Evolutionary conservation across 1,284 basidiomycete species (phyloP).

Genomic region (Cryptococcus jaspeensis): DNA sequence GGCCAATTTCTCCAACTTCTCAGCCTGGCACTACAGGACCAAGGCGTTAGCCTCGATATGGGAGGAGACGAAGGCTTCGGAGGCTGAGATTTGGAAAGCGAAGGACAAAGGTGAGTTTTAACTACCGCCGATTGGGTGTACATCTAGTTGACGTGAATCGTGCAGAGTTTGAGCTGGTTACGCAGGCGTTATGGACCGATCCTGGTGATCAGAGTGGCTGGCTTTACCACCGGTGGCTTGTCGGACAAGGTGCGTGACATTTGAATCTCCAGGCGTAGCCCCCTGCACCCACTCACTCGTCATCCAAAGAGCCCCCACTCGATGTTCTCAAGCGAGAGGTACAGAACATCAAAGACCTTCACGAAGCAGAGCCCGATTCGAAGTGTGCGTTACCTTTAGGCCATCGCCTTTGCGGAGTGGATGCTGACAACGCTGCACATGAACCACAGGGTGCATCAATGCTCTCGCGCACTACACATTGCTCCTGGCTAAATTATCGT

Average conservation of each 20-base stretch:
- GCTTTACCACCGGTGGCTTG: conserved; percentile 96
- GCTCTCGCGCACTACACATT: conserved; percentile 75
- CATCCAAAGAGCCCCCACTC: conserved; percentile 58
- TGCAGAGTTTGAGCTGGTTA: conserved; percentile 84
- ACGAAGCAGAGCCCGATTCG: conserved; percentile 85
- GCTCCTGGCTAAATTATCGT: conserved; percentile 22
- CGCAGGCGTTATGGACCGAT: conserved; percentile 94
- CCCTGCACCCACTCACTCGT: conserved; percentile 1
- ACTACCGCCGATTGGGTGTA: neutral
- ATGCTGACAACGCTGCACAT: neutral
- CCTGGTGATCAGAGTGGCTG: conserved; percentile 95
- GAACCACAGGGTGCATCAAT: conserved; percentile 78
- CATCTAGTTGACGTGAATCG: too few species aligned
- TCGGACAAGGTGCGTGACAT: conserved; percentile 64
- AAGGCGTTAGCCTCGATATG: conserved; percentile 73
- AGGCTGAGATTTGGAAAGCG: conserved; percentile 50
- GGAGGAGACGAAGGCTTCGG: conserved; percentile 57
- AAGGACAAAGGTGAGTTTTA: conserved; percentile 64
- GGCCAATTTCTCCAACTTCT: conserved; percentile 94
- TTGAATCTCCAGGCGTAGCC: neutral
- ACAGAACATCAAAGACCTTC: conserved; percentile 73
- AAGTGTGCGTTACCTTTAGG: conserved; percentile 66
- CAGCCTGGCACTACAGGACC: conserved; percentile 96
- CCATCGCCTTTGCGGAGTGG: neutral
- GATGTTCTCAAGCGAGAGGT: conserved; percentile 74